Evolutionary conservation across 2,329 filamentous ascomycete species (phyloP).

Genomic region (Phaeophleospora eucalypticola): DNA sequence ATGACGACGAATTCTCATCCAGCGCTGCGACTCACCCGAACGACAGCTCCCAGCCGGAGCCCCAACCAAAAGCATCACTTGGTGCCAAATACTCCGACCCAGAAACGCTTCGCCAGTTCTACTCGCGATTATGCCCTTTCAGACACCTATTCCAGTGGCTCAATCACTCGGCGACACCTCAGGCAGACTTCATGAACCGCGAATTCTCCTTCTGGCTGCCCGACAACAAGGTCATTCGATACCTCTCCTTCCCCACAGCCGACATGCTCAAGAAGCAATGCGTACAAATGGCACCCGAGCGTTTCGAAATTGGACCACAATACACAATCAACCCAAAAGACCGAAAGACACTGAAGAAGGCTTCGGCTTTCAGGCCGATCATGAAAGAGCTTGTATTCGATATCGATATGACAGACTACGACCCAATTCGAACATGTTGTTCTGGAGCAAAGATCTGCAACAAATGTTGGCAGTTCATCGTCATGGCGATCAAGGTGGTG

Average conservation of each 20-base stretch:
- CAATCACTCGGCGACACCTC: conserved; percentile 83
- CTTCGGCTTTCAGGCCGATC: conserved; percentile 76
- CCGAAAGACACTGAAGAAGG: conserved; percentile 78
- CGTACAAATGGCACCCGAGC: conserved; percentile 77
- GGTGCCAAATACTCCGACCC: conserved; percentile 57
- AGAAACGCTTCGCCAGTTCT: conserved; percentile 87
- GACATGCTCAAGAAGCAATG: conserved; percentile 86
- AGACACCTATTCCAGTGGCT: conserved; percentile 95
- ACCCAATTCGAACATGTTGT: conserved; percentile 93
- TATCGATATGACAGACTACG: conserved; percentile 99
- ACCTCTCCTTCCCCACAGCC: conserved; percentile 71
- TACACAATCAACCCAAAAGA: conserved; percentile 93
- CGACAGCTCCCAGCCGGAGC: conserved; percentile 35
- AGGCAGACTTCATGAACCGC: conserved; percentile 83
- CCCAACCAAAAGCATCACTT: conserved; percentile 27
- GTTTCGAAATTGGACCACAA: conserved; percentile 98
- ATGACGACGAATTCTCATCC: conserved; percentile 55
- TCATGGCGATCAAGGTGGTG: conserved; percentile 93
- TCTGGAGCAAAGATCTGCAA: conserved; percentile 87
- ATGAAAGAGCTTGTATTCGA: conserved; percentile 96
- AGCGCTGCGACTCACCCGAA: conserved; percentile 47
- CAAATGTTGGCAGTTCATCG: conserved; percentile 96
- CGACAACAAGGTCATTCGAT: conserved; percentile 87
- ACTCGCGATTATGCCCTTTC: conserved; percentile 93
- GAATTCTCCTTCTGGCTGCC: conserved; percentile 96